These are phyloP conservation scores for Rosa chinensis DNA, from an alignment of 306 rosid genomes.

Conservation along the genomic window DNA sequence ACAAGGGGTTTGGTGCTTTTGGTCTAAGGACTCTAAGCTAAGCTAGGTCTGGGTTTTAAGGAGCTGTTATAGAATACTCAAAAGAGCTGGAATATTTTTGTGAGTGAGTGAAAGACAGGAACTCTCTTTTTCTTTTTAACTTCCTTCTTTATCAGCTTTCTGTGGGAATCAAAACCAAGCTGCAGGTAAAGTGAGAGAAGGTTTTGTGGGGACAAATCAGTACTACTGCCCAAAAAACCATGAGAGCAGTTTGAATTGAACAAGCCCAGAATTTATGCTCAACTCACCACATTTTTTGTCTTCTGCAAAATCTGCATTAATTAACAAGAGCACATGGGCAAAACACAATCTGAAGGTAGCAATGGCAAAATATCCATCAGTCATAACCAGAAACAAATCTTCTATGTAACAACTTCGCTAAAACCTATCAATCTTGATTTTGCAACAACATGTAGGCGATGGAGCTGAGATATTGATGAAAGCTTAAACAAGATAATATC, in stretches of 20 bases:
- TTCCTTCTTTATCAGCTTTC: slow-evolving; percentile 22
- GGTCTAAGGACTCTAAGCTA: neutral
- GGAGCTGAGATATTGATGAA: no score
- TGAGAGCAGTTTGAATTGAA: neutral
- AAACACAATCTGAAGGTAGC: no score
- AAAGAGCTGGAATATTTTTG: neutral
- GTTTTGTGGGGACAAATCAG: slow-evolving; percentile 36
- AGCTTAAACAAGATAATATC: no score
- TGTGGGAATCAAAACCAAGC: slow-evolving; percentile 28
- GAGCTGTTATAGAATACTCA: neutral
- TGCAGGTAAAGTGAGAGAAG: neutral
- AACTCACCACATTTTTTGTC: slow-evolving; percentile 16
- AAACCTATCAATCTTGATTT: no score
- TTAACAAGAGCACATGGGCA: no score
- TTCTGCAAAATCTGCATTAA: slow-evolving; percentile 29
- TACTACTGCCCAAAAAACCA: slow-evolving; percentile 23
- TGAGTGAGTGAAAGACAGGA: neutral
- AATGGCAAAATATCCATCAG: no score
- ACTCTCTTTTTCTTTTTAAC: slow-evolving; percentile 24
- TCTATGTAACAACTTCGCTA: no score
- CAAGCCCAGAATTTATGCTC: neutral
- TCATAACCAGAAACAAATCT: no score
- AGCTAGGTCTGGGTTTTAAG: slow-evolving; percentile 10
- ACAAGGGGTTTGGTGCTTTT: neutral
- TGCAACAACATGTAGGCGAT: no score